Evolutionary conservation across 1,139 yeast genomes (phyloP), one percentile per base, ranked within the genome.

Genomic region (Spathaspora sp.): DNA sequence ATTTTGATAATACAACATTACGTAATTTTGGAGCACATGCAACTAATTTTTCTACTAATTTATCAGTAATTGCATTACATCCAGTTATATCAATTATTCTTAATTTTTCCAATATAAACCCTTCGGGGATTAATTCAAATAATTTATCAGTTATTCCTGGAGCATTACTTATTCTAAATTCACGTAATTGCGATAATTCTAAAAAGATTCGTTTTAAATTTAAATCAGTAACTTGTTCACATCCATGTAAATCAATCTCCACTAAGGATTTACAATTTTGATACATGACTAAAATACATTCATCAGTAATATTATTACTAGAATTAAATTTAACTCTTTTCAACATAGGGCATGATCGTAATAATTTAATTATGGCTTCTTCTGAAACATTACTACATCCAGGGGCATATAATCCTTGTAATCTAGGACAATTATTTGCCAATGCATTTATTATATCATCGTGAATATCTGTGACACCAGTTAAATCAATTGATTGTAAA

Each of bases 351-450:
- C 97, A 89, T 38, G 76, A 71, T 38, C 67, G 59, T 10, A 89
- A 78, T 50, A 91, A 72, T 38, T 69, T 67, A 36, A 78, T 58
- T n/a, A 93, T 76, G 1, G 95, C 86, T 5, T 60, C 68, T 56
- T 88, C 89, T 2, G 86, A 74, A 2, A 93, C 84, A 24, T 72
- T 68, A 25, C 80, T 81, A 52, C 97, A 90, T 3, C 89, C 89
- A 0, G 96, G 91, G 0, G 95, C 95, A 60, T 91, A 91, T 42
- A 91, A 72, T 1, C 97, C 97, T 66, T 93, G 98, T 43, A 93
- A 72, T 44, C 93, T 71, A 34, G 80, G 78, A 63, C 97, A 90
- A 59, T 81, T 76, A 11, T 64, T 61, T 1, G 97, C 91, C 55
- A 91, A 71, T n/a, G 88, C 82, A 40, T 69, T 56, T 48, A 90